A percentile compares a stretch with the other conserved stretches of the same genome.
Conservation (phyloP, 306 rosid species). For the Hippophae rhamnoides region DNA sequence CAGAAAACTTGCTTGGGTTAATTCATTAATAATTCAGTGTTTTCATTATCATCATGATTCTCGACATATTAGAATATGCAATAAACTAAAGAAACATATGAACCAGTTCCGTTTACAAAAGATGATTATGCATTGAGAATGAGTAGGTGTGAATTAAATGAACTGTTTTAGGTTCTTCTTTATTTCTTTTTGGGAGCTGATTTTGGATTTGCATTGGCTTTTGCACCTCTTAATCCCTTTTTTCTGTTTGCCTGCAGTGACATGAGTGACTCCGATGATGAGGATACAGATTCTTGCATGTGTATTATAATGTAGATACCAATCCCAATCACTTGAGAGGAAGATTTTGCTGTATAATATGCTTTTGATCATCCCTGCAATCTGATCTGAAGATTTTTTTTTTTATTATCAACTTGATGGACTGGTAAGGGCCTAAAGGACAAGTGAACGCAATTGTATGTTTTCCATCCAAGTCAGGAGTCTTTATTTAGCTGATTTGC, state of each 20-base stretch:
- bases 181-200: neutral
- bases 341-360: constrained; percentile 31
- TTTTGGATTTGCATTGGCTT: neutral
- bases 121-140: no score
- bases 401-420: constrained; percentile 12
- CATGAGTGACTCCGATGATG: constrained; percentile 71
- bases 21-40: no score
- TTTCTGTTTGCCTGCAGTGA: constrained; percentile 51
- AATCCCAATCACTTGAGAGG: constrained; percentile 21
- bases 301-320: constrained; percentile 64
- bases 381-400: constrained; percentile 21
- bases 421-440: constrained; percentile 24
- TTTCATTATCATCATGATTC: no score
- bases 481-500: constrained; percentile 19
- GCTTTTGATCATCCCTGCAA: constrained; percentile 21
- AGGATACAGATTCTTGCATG: constrained; percentile 67
- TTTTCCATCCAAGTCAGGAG: constrained; percentile 26
- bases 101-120: no score
- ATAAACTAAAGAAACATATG: no score
- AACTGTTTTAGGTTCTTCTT: neutral
- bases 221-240: constrained; percentile 11
- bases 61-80: no score
- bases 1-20: no score
- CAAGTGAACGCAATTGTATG: constrained; percentile 16
- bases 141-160: no score